Base-by-base conservation (phyloP, 805 yeast species). In the Candida michaelii region DNA sequence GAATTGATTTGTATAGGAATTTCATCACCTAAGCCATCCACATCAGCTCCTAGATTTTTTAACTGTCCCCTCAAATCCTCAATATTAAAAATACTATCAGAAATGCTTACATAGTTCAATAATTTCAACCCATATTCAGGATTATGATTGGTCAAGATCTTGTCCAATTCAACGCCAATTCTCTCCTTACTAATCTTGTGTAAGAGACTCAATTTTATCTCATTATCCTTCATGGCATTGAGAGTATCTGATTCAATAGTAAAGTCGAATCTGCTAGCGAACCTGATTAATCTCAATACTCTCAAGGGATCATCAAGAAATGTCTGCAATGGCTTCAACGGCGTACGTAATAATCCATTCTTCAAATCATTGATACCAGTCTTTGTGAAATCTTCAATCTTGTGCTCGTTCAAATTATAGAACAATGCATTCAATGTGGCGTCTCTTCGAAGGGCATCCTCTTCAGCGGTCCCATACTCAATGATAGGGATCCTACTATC, bases 381-480 rank as follows among this genome's bases (percentile, higher is more conserved):
- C 0, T 76, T 78, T 0, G 99, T 93, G 46, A 83, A 79, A 62
- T 93, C 99, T 59, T 93, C 99, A 17, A 93, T 81, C 45, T 73
- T 51, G 11, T 70, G 71, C 4, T 81, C 76, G 41, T 76, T 75
- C 40, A 93, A 74, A 61, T 93, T 93, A 63, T 85, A 93, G 56
- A 93, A 93, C 17, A 93, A 66, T 0, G 99, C 95, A 60, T 93
- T 93, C 40, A 93, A 66, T 0, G 99, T 93, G 1, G 98, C 98
- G 66, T 93, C 99, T 57, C 99, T 74, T 55, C 99, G 76, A 50
- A 80, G 68, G 0, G 98, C 97, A 62, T 93, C 99, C 57, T 91
- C 86, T 47, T 78, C 75, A 0, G 98, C 91, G 0, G 98, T 89
- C 0, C 99, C 99, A 54, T 81, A 84, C 54, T 77, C 75, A 30